Evolutionary conservation across 148 eudicot species (phyloP), one percentile per base, ranked within the genome.

Genomic region (Talinum fruticosum): DNA sequence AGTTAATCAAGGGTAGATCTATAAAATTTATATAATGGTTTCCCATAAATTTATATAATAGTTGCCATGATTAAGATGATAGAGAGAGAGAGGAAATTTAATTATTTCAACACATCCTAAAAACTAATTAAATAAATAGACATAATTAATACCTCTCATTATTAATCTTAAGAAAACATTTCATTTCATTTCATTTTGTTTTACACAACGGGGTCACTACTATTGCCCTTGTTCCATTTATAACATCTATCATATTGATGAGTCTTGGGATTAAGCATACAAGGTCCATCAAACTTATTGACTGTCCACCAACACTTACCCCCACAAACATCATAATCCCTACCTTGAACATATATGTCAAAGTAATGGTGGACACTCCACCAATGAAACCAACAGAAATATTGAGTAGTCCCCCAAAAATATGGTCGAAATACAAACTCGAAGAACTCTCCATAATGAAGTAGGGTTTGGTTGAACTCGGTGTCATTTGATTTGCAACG

Each of bases 371-470:
- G 14, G 4, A n/a, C 34, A 0, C 2, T 28, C 66, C 66, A 62
- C 66, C 66, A 62, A 62, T 28, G 30, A 10, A 62, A n/a, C 66
- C 66, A 62, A 33, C 66, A 62, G 14, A 62, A 62, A 28, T 8
- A 62, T 33, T 62, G 66, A 62, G 66, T 62, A 62, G 29, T 62
- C 33, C 66, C 66, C 66, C 66, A 62, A 26, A 62, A 26, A 3
- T 28, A n/a, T 0, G 66, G 66, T 12, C 66, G 66, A 28, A 62
- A 62, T 2, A 19, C 16, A 3, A 62, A 62, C 66, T 62, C 66
- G 33, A 62, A 62, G 10, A 4, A 26, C 18, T 62, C 10, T 5
- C 12, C 4, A 26, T 26, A 28, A 8, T 28, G 66, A 8, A 62
- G 16, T 33, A 62, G 10, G 26, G 66, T 62, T 4, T 62, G 66